Evolutionary conservation across 805 yeast species (phyloP).

Genomic region (Suhomyces faveliae): DNA sequence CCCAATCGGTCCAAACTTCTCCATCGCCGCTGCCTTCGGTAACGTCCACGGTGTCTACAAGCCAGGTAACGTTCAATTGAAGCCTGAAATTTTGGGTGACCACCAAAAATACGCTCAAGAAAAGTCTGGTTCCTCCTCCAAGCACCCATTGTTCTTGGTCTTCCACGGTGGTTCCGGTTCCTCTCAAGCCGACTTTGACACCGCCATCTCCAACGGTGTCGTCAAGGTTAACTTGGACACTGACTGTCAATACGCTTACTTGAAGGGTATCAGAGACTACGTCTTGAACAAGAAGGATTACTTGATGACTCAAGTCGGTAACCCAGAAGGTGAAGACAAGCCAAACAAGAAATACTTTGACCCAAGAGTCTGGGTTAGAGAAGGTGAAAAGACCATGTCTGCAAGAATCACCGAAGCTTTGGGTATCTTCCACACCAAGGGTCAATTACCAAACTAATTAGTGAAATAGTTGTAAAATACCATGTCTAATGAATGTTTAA

Average conservation of each 20-base stretch:
- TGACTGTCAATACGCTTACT: slow-evolving; percentile 98
- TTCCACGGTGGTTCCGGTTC: slow-evolving; percentile 99
- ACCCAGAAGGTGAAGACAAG: slow-evolving; percentile 98
- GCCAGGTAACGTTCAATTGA: slow-evolving; percentile 95
- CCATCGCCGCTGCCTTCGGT: slow-evolving; percentile 99
- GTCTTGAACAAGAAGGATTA: slow-evolving; percentile 95
- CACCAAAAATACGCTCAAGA: slow-evolving; percentile 88
- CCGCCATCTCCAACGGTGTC: slow-evolving; percentile 90
- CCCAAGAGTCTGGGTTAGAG: slow-evolving; percentile 99
- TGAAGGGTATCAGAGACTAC: slow-evolving; percentile 96
- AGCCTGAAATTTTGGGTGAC: slow-evolving; percentile 90
- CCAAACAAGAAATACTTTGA: slow-evolving; percentile 99
- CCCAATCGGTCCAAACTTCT: slow-evolving; percentile 94
- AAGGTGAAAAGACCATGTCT: slow-evolving; percentile 98
- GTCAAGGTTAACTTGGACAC: slow-evolving; percentile 99
- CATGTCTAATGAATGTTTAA: slow-evolving; percentile 1
- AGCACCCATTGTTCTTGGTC: slow-evolving; percentile 87
- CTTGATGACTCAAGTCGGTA: slow-evolving; percentile 85
- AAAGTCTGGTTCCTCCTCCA: slow-evolving; percentile 51
- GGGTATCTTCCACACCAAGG: slow-evolving; percentile 78
- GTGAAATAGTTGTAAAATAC: neutral
- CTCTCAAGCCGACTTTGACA: slow-evolving; percentile 83
- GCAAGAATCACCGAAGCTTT: slow-evolving; percentile 82
- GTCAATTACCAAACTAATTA: slow-evolving; percentile 44
- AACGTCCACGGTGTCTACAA: slow-evolving; percentile 99